phyloP scores from a whole-genome alignment of 179 eudicot species.

The Heliamphora pulchella region DNA sequence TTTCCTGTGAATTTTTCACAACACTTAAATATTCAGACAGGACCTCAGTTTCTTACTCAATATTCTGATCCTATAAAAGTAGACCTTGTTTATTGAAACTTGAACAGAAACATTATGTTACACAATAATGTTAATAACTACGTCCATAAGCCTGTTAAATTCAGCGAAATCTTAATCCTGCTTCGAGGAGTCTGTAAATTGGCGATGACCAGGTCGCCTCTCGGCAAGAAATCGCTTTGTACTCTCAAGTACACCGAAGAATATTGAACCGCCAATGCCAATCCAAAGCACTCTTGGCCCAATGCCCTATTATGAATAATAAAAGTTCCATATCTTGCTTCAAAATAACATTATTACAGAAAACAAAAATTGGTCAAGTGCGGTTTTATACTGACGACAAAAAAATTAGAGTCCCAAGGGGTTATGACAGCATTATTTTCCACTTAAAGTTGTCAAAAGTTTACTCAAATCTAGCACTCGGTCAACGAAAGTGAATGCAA shows the following conservation, averaged over 20 bases:
- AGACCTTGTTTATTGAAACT: not conserved
- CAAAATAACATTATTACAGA: not conserved
- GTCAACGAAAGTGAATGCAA: not conserved
- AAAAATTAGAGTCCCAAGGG: too few relatives aligned
- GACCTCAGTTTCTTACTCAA: not conserved
- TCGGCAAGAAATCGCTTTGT: slow-evolving; percentile 52
- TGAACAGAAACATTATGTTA: not conserved
- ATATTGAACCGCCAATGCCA: slow-evolving; percentile 90
- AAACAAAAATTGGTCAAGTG: not conserved
- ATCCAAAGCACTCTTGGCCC: slow-evolving; percentile 94
- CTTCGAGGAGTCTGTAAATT: slow-evolving; percentile 23
- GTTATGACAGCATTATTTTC: not conserved
- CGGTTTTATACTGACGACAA: not conserved
- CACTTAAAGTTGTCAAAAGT: not conserved
- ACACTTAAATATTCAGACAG: too few relatives aligned
- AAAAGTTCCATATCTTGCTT: not conserved
- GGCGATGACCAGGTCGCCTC: slow-evolving; percentile 31
- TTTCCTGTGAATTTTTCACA: not conserved
- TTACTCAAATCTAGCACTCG: not conserved
- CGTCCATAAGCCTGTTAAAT: not conserved
- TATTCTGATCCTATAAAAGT: not conserved
- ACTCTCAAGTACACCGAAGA: slow-evolving; percentile 84
- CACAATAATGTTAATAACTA: not conserved
- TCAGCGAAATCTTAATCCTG: slow-evolving; percentile 27
- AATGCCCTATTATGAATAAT: slow-evolving; percentile 47